Conservation (phyloP, 2,329 filamentous ascomycete species). For the Botryotinia globosa region DNA sequence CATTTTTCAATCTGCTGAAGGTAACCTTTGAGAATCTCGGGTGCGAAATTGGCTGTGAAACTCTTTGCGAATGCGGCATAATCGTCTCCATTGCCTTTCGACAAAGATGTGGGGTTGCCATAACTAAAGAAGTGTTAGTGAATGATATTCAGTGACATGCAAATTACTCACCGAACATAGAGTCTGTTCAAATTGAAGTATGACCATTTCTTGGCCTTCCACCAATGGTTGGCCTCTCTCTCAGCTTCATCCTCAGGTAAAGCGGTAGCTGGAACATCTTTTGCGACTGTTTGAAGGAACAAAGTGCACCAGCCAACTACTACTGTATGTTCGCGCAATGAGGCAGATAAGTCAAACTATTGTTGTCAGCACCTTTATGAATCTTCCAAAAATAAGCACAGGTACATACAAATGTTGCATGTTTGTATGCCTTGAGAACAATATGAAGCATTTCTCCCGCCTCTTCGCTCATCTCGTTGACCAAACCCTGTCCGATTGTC, state of each 20-base stretch:
- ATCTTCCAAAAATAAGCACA: constrained; percentile 24
- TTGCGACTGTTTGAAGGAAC: constrained; percentile 86
- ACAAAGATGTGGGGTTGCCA: constrained; percentile 76
- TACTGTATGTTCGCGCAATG: constrained; percentile 73
- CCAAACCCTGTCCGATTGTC: constrained; percentile 80
- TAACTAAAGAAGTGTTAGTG: constrained; percentile 56
- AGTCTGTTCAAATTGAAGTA: constrained; percentile 97
- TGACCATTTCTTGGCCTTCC: constrained; percentile 99
- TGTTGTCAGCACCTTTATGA: constrained; percentile 37
- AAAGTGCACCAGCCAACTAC: constrained; percentile 96
- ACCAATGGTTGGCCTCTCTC: constrained; percentile 94
- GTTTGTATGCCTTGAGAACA: constrained; percentile 95
- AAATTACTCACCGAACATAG: constrained; percentile 70
- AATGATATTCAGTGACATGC: background rate
- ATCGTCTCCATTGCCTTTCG: constrained; percentile 71
- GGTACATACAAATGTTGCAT: constrained; percentile 83
- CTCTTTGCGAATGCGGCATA: constrained; percentile 81
- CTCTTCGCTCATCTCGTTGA: constrained; percentile 88
- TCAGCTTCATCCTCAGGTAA: constrained; percentile 79
- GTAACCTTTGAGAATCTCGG: constrained; percentile 94
- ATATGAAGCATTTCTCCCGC: constrained; percentile 96
- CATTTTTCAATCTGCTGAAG: constrained; percentile 94
- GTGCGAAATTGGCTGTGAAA: constrained; percentile 88
- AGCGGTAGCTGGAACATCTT: constrained; percentile 73
- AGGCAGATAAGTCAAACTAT: constrained; percentile 80